Percentiles rank a stretch among this genome's conserved stretches.
phyloP scores from a whole-genome alignment of 176 grass and related monocot genomes.

The Bonia amplexicaulis region DNA sequence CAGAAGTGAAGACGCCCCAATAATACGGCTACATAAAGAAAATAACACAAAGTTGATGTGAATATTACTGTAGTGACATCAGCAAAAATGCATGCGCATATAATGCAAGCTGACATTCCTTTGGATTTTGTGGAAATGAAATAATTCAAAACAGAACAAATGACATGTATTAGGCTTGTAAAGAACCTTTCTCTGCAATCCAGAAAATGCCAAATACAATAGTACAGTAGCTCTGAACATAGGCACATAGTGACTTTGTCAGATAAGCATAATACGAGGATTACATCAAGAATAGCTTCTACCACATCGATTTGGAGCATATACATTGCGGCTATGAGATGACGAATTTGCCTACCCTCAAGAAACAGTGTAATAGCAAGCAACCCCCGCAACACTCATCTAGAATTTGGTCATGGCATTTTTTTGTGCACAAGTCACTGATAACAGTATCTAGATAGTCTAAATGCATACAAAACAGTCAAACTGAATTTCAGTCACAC shows the following conservation, averaged over 20 bases:
- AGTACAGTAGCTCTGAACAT: background rate
- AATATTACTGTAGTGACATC: background rate
- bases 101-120: background rate
- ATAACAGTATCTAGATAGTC: background rate
- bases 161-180: background rate
- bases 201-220: background rate
- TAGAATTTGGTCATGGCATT: background rate
- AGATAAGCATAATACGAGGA: background rate
- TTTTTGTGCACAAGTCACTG: background rate
- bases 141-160: background rate
- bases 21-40: slow-evolving; percentile 52
- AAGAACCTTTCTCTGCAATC: background rate
- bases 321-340: background rate
- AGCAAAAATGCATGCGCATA: background rate
- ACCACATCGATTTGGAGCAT: background rate
- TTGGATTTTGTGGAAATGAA: background rate
- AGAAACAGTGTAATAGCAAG: background rate
- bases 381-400: background rate
- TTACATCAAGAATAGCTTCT: background rate
- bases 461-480: background rate
- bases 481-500: background rate
- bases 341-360: background rate
- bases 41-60: background rate
- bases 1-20: slow-evolving; percentile 75
- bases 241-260: background rate